Conservation (phyloP, 352 stramenopile genomes). For the Pythium rhizo-oryzae region DNA sequence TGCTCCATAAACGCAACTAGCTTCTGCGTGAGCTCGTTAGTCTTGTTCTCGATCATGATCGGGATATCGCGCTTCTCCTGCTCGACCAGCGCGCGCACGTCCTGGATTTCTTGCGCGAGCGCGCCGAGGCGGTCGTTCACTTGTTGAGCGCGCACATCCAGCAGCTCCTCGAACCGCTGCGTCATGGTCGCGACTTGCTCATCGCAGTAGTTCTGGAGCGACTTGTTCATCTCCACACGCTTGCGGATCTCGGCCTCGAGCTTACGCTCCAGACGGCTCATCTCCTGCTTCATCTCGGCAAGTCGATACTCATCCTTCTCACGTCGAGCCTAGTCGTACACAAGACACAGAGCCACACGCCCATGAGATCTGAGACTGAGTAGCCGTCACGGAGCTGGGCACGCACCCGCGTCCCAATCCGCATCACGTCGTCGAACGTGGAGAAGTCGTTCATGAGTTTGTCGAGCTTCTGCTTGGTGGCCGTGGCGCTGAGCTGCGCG, state of each 20-base stretch:
- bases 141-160: constrained; percentile 78
- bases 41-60: constrained; percentile 88
- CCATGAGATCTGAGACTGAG: not conserved
- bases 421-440: constrained; percentile 88
- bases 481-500: constrained; percentile 57
- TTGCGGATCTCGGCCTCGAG: constrained; percentile 94
- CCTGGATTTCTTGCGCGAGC: constrained; percentile 81
- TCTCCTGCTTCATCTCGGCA: constrained; percentile 92
- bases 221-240: constrained; percentile 94
- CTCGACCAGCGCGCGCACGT: constrained; percentile 80
- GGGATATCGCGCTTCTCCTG: constrained; percentile 89
- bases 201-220: constrained; percentile 90
- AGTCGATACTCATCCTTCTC: constrained; percentile 94
- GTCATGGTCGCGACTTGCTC: constrained; percentile 90
- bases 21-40: constrained; percentile 89
- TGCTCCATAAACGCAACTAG: constrained; percentile 89
- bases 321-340: constrained; percentile 63
- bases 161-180: constrained; percentile 69
- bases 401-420: constrained; percentile 72
- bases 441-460: constrained; percentile 88
- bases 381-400: too few species aligned
- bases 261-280: constrained; percentile 89
- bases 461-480: constrained; percentile 82
- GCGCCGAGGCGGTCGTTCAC: constrained; percentile 68
- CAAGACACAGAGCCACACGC: not conserved